phyloP scores from a whole-genome alignment of 1,284 basidiomycete genomes.

The Moniliella sp. region DNA sequence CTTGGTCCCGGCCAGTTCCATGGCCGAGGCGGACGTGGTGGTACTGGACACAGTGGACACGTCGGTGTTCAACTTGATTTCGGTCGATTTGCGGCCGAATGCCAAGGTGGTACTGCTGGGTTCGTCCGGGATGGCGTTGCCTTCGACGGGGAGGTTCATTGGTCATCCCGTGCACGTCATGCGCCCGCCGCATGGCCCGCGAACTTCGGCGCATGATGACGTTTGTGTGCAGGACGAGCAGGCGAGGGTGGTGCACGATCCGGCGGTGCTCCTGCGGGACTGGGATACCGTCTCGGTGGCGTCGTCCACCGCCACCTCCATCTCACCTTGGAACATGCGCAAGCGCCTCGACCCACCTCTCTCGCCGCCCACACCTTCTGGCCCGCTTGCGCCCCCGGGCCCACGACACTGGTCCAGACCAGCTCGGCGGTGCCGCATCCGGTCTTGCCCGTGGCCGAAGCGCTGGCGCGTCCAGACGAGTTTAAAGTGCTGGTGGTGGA shows the following conservation, averaged over 20 bases:
- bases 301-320: not conserved
- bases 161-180: constrained; percentile 6
- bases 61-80: not conserved
- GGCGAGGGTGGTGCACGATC: not conserved
- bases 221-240: not conserved
- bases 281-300: no score
- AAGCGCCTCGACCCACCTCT: not conserved
- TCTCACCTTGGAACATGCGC: not conserved
- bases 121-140: constrained; percentile 1
- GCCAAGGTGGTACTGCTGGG: constrained; percentile 7
- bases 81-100: not conserved
- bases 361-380: not conserved
- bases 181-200: not conserved
- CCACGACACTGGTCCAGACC: not conserved
- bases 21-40: constrained; percentile 1
- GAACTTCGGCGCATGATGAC: not conserved
- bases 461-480: constrained; percentile 3
- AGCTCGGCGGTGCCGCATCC: not conserved
- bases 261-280: no score
- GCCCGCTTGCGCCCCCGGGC: not conserved
- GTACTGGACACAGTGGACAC: not conserved
- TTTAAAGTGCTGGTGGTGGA: constrained; percentile 16
- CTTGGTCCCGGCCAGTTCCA: constrained; percentile 1
- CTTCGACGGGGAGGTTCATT: constrained; percentile 5
- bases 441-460: not conserved